Percentiles rank a stretch among this genome's conserved stretches.
phyloP scores from a whole-genome alignment of 306 rosid genomes.

The Parietaria judaica region DNA sequence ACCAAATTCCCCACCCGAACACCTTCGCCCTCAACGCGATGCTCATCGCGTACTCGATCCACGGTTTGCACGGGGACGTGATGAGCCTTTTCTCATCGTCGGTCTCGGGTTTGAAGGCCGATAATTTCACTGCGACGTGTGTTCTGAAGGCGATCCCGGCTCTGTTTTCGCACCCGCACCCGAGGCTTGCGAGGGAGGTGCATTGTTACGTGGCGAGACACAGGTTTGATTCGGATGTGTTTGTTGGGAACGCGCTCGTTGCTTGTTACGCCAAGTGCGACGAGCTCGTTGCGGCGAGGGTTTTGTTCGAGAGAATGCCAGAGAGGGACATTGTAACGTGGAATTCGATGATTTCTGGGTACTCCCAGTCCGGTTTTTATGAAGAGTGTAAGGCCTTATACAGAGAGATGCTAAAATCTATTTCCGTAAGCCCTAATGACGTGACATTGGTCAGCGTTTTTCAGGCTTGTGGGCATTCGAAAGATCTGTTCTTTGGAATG shows the following conservation, averaged over 20 bases:
- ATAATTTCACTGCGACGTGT: conserved; percentile 46
- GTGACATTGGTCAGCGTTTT: conserved; percentile 54
- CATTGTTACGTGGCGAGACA: conserved; percentile 49
- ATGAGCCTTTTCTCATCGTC: conserved; percentile 45
- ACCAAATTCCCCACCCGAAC: conserved; percentile 37
- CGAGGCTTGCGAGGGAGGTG: conserved; percentile 31
- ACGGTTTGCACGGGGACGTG: conserved; percentile 34
- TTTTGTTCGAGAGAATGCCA: conserved; percentile 46
- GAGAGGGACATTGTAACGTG: conserved; percentile 63
- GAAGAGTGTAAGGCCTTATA: conserved; percentile 58
- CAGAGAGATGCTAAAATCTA: conserved; percentile 36
- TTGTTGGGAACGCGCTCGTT: conserved; percentile 56
- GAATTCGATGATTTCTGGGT: conserved; percentile 85
- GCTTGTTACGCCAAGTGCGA: conserved; percentile 58
- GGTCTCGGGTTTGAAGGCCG: conserved; percentile 33
- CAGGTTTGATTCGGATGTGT: conserved; percentile 44
- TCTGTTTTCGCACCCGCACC: conserved; percentile 12
- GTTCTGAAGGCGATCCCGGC: conserved; percentile 52
- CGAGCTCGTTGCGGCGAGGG: conserved; percentile 42
- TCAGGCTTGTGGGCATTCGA: conserved; percentile 87
- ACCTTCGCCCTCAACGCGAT: conserved; percentile 76
- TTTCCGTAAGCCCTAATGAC: conserved; percentile 38
- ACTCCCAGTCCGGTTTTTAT: conserved; percentile 61
- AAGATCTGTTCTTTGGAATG: conserved; percentile 56
- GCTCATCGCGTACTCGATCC: conserved; percentile 54